phyloP scores from a whole-genome alignment of 1,284 basidiomycete species.

The Ceratobasidium sp. region DNA sequence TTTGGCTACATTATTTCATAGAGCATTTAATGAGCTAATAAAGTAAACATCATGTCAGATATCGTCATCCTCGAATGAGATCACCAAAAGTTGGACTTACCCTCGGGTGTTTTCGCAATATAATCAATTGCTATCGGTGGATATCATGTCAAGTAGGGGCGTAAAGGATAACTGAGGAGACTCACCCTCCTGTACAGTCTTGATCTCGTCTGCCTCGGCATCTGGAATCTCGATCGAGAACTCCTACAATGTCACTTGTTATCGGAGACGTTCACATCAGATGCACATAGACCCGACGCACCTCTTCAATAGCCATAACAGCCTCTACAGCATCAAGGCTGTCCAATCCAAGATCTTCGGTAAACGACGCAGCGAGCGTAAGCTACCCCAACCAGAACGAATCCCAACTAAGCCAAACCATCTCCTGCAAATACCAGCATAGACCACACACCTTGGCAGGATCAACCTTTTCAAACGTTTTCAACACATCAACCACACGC shows the following conservation, averaged over 20 bases:
- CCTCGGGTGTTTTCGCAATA: conserved; percentile 93
- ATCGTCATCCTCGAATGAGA: not conserved
- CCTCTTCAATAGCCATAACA: conserved; percentile 99
- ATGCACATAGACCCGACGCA: conserved; percentile 50
- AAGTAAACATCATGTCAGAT: not conserved
- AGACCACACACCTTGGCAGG: conserved; percentile 70
- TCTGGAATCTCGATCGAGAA: conserved; percentile 95
- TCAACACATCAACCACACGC: conserved; percentile 88
- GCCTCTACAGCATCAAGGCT: conserved; percentile 98
- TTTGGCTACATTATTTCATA: conserved; percentile 32
- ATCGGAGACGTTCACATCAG: not conserved
- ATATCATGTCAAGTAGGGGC: conserved; percentile 41
- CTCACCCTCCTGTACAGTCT: conserved; percentile 90
- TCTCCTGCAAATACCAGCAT: conserved; percentile 39
- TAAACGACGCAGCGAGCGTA: conserved; percentile 76
- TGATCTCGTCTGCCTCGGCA: conserved; percentile 97
- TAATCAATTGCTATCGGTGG: conserved; percentile 86
- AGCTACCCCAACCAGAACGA: conserved; percentile 65
- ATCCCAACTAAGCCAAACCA: not conserved
- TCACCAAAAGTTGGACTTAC: conserved; percentile 53
- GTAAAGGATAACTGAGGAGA: conserved; percentile 40
- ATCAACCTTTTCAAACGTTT: conserved; percentile 96
- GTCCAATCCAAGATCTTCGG: conserved; percentile 91
- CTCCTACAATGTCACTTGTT: conserved; percentile 60
- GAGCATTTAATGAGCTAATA: conserved; percentile 30